Conservation (phyloP, 2,329 filamentous ascomycete species). For the Cladophialophora chaetospira region DNA sequence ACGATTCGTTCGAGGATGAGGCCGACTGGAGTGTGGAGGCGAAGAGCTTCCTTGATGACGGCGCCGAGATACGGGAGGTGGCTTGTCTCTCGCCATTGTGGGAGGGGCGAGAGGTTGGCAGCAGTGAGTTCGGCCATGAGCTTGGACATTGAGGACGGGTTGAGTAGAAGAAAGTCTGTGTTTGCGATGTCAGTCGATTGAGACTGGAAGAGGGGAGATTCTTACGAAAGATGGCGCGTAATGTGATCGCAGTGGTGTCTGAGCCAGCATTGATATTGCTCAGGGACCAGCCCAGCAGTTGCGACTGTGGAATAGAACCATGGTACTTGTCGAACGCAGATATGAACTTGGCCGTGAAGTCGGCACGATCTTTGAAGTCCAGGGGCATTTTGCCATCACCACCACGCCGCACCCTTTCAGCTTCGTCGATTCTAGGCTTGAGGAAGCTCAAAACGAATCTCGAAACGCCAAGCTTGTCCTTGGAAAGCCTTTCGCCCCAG, state of each 20-base stretch:
- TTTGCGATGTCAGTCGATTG: background rate
- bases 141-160: slow-evolving; percentile 30
- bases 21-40: slow-evolving; percentile 69
- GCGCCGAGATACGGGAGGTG: slow-evolving; percentile 20
- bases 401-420: slow-evolving; percentile 49
- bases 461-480: slow-evolving; percentile 62
- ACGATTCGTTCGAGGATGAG: slow-evolving; percentile 72
- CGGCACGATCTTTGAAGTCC: slow-evolving; percentile 25
- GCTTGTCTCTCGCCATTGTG: slow-evolving; percentile 19
- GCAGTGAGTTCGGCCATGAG: slow-evolving; percentile 34
- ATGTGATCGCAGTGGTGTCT: slow-evolving; percentile 41
- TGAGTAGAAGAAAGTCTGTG: slow-evolving; percentile 8
- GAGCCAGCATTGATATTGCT: slow-evolving; percentile 40
- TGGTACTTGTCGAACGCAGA: slow-evolving; percentile 33
- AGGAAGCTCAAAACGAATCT: slow-evolving; percentile 75
- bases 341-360: slow-evolving; percentile 32
- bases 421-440: slow-evolving; percentile 64
- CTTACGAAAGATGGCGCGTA: slow-evolving; percentile 37
- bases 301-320: slow-evolving; percentile 8
- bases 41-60: slow-evolving; percentile 21
- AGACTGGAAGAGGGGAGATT: too few species aligned
- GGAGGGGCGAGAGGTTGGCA: slow-evolving; percentile 34
- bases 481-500: slow-evolving; percentile 53
- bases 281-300: slow-evolving; percentile 37
- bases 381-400: slow-evolving; percentile 25